phyloP scores from a whole-genome alignment of 2,329 filamentous ascomycete genomes.

The Hansfordia pulvinata region DNA sequence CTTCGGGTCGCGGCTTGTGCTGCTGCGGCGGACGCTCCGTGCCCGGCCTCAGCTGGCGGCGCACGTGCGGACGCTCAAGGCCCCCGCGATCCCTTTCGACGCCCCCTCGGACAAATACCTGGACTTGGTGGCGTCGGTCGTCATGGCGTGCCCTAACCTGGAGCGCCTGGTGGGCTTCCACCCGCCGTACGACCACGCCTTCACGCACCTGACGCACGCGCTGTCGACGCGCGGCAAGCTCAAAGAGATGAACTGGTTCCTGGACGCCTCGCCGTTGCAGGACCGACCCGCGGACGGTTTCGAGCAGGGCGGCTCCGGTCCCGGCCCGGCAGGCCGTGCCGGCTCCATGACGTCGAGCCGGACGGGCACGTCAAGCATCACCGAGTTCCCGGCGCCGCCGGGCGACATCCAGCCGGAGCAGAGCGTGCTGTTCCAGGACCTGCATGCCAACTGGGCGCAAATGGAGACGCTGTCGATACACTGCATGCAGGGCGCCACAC shows the following conservation, averaged over 20 bases:
- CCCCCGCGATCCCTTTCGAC: conserved; percentile 30
- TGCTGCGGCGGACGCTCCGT: conserved; percentile 44
- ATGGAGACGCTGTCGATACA: conserved; percentile 44
- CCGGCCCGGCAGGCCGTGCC: too few relatives aligned
- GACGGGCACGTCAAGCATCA: conserved; percentile 10
- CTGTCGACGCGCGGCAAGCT: conserved; percentile 41
- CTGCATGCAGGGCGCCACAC: conserved; percentile 38
- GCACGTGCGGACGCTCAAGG: conserved; percentile 42
- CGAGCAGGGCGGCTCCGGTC: conserved; percentile 8
- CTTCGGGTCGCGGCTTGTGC: conserved; percentile 36
- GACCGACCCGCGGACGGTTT: conserved; percentile 18
- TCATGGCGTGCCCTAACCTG: conserved; percentile 53
- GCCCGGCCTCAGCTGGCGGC: conserved; percentile 36
- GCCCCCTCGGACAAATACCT: conserved; percentile 36
- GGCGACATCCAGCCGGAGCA: conserved; percentile 26
- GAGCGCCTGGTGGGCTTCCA: conserved; percentile 43
- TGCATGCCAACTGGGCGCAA: conserved; percentile 40
- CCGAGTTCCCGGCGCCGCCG: conserved; percentile 15
- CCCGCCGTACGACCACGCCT: conserved; percentile 39
- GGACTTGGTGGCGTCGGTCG: conserved; percentile 41
- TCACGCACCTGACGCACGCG: conserved; percentile 42
- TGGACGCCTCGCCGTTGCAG: conserved; percentile 27
- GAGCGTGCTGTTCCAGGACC: conserved; percentile 29
- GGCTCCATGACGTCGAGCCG: too few relatives aligned
- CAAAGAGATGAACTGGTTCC: conserved; percentile 44